Base-by-base conservation (phyloP, 257 asterid species). In the Marsdenia floribunda region DNA sequence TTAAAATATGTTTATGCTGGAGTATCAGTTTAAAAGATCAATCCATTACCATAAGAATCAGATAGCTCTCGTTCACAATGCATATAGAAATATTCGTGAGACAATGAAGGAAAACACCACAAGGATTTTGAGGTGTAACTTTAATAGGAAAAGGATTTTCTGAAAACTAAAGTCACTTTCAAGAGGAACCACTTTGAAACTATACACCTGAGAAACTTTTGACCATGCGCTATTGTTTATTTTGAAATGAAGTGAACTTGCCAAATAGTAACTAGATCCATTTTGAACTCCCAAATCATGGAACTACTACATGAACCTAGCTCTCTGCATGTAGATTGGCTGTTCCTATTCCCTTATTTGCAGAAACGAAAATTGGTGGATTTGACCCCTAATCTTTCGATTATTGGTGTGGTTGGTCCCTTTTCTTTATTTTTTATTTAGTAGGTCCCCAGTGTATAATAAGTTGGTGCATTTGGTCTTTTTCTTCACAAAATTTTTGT, bases 181-280 rank as follows among this genome's bases (percentile, higher is more conserved):
- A 59, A 29, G n/a, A 13, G 0, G 5, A 61, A 61, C 44, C 10
- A 61, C 10, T 13, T 61, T 29, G 68, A 13, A 60, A 61, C 7
- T 29, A 6, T 29, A 33, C 68, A 61, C 21, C 68, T 29, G 14
- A 13, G 68, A 15, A 26, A 3, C 68, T 61, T 64, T 18, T 65
- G 49, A 22, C 49, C 4, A 3, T 63, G 10, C n/a, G 6, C 44
- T 29, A 65, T 65, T 38, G 47, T 42, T 21, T 37, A 37, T 64
- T 64, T 46, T 18, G 2, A 64, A 63, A 63, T 33, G 46, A 63
- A 6, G 70, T 2, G 49, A 64, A 18, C 15, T 35, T 24, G 21
- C n/a, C n/a, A 63, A 65, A 69, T 70, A 46, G 47, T 50, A 70
- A 70, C 29, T 52, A 49, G 29, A 29, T 49, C 59, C 60, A 44